Conservation (phyloP, 371 early-diverging fungal genomes). For the Mortierella sp. region DNA sequence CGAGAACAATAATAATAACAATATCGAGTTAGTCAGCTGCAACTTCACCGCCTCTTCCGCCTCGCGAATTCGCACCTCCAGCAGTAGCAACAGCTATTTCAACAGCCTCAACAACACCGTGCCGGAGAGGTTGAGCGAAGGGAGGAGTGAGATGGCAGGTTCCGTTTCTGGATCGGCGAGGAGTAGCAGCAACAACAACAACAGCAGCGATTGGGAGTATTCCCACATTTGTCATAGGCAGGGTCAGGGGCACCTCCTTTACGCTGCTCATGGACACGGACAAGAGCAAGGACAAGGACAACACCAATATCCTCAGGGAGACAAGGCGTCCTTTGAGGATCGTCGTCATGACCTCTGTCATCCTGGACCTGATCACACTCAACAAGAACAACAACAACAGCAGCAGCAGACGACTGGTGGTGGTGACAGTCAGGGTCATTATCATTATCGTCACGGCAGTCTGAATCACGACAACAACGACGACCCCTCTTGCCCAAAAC, state of each 20-base stretch:
- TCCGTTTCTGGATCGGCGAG: neutral
- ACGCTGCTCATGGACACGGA: neutral
- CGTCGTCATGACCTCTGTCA: neutral
- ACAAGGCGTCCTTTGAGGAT: neutral
- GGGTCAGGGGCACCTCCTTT: neutral
- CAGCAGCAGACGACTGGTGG: neutral
- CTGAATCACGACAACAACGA: constrained; percentile 17
- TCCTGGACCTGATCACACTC: neutral
- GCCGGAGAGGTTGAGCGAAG: neutral
- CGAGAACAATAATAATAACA: neutral
- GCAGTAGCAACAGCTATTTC: constrained; percentile 11
- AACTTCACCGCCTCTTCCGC: constrained; percentile 10
- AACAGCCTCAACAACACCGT: neutral
- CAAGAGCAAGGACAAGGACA: neutral
- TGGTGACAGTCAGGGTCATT: neutral
- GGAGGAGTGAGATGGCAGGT: neutral
- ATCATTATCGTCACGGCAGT: neutral
- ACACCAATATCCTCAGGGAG: neutral
- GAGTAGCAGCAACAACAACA: neutral
- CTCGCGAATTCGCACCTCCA: neutral
- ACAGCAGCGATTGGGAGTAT: neutral
- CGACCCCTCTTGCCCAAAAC: constrained; percentile 2
- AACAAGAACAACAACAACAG: neutral
- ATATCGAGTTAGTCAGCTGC: constrained; percentile 37
- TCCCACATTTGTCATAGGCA: constrained; percentile 3